Conservation (phyloP, 306 rosid species). For the Cucurbita ficifolia region DNA sequence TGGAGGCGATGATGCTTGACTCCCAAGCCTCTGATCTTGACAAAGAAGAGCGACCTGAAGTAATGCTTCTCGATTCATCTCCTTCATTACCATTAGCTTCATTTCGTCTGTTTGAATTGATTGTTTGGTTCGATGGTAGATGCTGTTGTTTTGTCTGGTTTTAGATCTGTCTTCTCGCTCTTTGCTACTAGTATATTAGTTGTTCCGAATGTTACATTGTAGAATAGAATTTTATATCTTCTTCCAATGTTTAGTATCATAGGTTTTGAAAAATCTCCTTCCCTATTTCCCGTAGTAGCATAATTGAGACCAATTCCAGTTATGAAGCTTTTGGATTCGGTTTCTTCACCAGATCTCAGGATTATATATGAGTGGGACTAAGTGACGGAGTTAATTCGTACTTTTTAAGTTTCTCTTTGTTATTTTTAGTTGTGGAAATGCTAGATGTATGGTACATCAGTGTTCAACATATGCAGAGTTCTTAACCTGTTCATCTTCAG, state of each 20-base stretch:
- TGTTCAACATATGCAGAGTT: not conserved
- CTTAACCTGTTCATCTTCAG: conserved; percentile 16
- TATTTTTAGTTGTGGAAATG: not conserved
- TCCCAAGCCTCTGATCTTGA: conserved; percentile 89
- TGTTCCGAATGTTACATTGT: not conserved
- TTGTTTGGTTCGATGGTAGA: not conserved
- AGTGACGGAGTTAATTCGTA: not conserved
- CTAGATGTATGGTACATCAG: not conserved
- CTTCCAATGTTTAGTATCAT: not conserved
- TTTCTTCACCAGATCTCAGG: not conserved
- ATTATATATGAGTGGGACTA: not conserved
- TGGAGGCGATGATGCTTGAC: conserved; percentile 96
- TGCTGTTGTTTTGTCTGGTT: not conserved
- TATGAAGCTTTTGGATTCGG: not conserved
- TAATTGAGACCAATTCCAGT: not conserved
- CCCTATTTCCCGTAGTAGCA: not conserved
- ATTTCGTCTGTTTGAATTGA: not conserved
- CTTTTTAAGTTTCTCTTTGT: not conserved
- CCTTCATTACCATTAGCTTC: not conserved
- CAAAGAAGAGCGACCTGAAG: conserved; percentile 92
- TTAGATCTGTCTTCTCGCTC: not conserved
- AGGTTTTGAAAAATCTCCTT: not conserved
- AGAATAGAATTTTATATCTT: not conserved
- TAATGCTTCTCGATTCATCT: not conserved
- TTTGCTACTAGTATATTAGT: too few species aligned